Evolutionary conservation across 1,284 basidiomycete genomes (phyloP).

Genomic region (Leccinum variabile): DNA sequence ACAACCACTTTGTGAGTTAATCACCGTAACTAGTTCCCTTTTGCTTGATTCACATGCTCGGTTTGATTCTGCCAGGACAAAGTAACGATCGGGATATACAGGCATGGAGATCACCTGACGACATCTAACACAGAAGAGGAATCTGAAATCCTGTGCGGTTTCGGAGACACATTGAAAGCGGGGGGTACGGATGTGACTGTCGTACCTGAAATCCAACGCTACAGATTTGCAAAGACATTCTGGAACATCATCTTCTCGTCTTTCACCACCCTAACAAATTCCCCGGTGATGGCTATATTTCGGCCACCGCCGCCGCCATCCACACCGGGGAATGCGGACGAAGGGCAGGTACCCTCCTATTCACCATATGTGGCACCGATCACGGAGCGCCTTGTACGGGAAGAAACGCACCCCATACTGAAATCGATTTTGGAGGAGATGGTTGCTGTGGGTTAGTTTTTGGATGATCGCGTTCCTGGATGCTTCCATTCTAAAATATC

Average conservation of each 20-base stretch:
- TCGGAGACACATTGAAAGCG: slow-evolving; percentile 45
- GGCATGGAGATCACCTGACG: slow-evolving; percentile 44
- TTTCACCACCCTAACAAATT: slow-evolving; percentile 51
- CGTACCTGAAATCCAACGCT: slow-evolving; percentile 58
- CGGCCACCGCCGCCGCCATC: slow-evolving; percentile 26
- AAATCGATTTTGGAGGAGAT: slow-evolving; percentile 49
- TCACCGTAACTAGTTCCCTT: neutral
- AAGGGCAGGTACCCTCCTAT: slow-evolving; percentile 32
- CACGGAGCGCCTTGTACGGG: slow-evolving; percentile 45
- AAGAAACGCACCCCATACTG: slow-evolving; percentile 49
- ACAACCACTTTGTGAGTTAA: slow-evolving; percentile 49
- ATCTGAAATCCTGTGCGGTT: slow-evolving; percentile 43
- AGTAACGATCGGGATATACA: slow-evolving; percentile 53
- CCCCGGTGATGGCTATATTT: slow-evolving; percentile 54
- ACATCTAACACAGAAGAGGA: slow-evolving; percentile 47
- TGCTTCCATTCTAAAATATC: slow-evolving; percentile 5
- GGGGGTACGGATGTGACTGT: slow-evolving; percentile 52
- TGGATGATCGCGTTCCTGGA: neutral
- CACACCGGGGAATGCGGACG: slow-evolving; percentile 8
- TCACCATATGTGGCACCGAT: slow-evolving; percentile 41
- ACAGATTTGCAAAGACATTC: slow-evolving; percentile 64
- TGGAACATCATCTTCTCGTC: slow-evolving; percentile 63
- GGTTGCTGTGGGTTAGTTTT: slow-evolving; percentile 41
- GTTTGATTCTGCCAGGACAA: slow-evolving; percentile 43
- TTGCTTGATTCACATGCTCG: neutral